Conservation (phyloP, 257 asterid genomes). For the Cinchona pubescens region DNA sequence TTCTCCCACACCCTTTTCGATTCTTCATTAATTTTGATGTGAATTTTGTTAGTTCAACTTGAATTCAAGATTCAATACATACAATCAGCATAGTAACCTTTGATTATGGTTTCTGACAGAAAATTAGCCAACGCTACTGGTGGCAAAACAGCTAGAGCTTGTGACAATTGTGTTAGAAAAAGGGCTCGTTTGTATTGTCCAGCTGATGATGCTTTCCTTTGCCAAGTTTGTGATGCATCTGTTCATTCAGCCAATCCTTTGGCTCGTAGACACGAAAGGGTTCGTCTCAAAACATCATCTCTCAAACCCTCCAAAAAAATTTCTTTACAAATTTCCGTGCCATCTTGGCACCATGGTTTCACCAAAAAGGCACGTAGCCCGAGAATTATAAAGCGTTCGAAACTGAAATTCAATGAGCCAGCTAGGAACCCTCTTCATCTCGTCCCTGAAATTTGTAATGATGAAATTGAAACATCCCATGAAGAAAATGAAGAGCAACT, state of each 20-base stretch:
- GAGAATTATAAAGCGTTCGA: conserved; percentile 33
- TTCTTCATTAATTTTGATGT: neutral
- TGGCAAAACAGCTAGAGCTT: conserved; percentile 66
- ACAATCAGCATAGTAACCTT: neutral
- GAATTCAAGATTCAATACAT: neutral
- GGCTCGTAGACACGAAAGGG: conserved; percentile 70
- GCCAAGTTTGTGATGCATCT: conserved; percentile 65
- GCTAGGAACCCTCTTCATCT: conserved; percentile 32
- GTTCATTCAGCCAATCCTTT: conserved; percentile 82
- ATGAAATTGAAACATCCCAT: conserved; percentile 39
- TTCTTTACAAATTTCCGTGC: conserved; percentile 18
- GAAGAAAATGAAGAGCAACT: conserved; percentile 66
- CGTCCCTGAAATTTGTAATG: conserved; percentile 63
- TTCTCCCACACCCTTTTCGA: neutral
- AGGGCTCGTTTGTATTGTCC: conserved; percentile 79
- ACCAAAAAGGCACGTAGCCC: conserved; percentile 68
- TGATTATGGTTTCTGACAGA: conserved; percentile 36
- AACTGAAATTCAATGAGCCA: conserved; percentile 7
- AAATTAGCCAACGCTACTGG: conserved; percentile 55
- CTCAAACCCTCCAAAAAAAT: conserved; percentile 19
- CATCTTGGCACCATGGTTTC: conserved; percentile 68
- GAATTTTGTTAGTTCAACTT: conserved; percentile 13
- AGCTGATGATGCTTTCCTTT: conserved; percentile 80
- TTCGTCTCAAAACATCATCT: conserved; percentile 55
- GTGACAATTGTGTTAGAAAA: conserved; percentile 60